phyloP scores from a whole-genome alignment of 768 basidiomycete genomes.

The Suillus paluster region DNA sequence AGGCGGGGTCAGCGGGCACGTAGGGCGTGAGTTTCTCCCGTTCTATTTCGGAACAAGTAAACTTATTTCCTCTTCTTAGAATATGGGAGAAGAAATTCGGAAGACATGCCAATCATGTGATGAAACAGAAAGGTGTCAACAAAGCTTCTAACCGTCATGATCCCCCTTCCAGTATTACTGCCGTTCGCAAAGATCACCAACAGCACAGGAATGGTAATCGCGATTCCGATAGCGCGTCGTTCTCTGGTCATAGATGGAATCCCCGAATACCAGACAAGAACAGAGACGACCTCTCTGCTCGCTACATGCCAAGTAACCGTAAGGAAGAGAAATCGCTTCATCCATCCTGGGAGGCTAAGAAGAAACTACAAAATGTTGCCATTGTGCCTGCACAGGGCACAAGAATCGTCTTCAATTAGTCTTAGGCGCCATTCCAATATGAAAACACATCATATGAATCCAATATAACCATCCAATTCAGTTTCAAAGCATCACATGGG shows the following conservation, averaged over 20 bases:
- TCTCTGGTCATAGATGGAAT: conserved; percentile 17
- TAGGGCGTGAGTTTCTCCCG: conserved; percentile 71
- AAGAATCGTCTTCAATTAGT: conserved; percentile 70
- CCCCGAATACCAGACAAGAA: conserved; percentile 2
- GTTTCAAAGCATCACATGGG: background rate
- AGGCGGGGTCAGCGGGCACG: conserved; percentile 93
- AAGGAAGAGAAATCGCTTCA: conserved; percentile 56
- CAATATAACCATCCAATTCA: background rate
- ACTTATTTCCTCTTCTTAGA: conserved; percentile 45
- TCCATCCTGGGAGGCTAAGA: conserved; percentile 97
- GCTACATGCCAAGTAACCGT: background rate
- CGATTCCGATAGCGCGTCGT: conserved; percentile 20
- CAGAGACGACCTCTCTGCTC: background rate
- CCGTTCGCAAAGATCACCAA: conserved; percentile 21
- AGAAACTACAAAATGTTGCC: conserved; percentile 66
- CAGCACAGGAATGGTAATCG: conserved; percentile 18
- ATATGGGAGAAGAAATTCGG: conserved; percentile 99
- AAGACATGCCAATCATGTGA: conserved; percentile 87
- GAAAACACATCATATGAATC: background rate
- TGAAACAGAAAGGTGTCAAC: conserved; percentile 49
- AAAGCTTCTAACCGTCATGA: conserved; percentile 13
- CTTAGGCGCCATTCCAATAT: background rate
- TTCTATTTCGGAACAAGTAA: conserved; percentile 4
- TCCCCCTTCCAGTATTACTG: conserved; percentile 7
- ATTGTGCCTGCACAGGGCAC: conserved; percentile 77